A percentile compares a stretch with the other conserved stretches of the same genome.
Conservation (phyloP, 2,329 filamentous ascomycete species). For the Paecilomyces fulvus region DNA sequence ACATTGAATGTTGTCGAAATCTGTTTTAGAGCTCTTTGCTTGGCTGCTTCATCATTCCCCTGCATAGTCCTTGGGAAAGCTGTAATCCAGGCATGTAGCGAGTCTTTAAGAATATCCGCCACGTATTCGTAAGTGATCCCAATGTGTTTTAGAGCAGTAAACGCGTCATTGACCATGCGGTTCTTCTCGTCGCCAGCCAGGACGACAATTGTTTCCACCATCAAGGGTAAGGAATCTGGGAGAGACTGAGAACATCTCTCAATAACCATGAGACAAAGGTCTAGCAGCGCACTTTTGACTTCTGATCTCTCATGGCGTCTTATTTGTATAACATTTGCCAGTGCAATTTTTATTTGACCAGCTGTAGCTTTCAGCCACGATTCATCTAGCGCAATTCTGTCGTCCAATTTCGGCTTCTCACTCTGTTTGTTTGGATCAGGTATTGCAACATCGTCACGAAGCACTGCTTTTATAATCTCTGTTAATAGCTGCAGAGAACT, state of each 20-base stretch:
- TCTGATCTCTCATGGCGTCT: constrained; percentile 61
- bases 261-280: constrained; percentile 64
- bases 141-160: constrained; percentile 48
- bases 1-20: constrained; percentile 66
- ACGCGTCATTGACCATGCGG: constrained; percentile 27
- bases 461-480: constrained; percentile 33
- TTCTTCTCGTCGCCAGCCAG: constrained; percentile 48
- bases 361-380: constrained; percentile 75
- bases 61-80: constrained; percentile 78
- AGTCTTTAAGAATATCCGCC: constrained; percentile 57
- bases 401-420: constrained; percentile 19
- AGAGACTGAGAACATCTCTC: constrained; percentile 72
- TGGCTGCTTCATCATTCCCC: constrained; percentile 69
- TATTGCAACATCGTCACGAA: constrained; percentile 36
- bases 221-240: constrained; percentile 57
- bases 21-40: constrained; percentile 63
- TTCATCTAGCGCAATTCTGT: constrained; percentile 34
- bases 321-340: constrained; percentile 68
- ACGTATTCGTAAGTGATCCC: constrained; percentile 55
- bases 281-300: constrained; percentile 59
- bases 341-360: constrained; percentile 71
- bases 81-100: constrained; percentile 71
- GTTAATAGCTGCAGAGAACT: constrained; percentile 52
- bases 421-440: constrained; percentile 10
- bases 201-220: constrained; percentile 73